Percentiles rank a stretch among this genome's conserved stretches.
These are phyloP conservation scores for Mucor plumbeus DNA, from an alignment of 371 early-diverging fungal species.

Conservation along the genomic window DNA sequence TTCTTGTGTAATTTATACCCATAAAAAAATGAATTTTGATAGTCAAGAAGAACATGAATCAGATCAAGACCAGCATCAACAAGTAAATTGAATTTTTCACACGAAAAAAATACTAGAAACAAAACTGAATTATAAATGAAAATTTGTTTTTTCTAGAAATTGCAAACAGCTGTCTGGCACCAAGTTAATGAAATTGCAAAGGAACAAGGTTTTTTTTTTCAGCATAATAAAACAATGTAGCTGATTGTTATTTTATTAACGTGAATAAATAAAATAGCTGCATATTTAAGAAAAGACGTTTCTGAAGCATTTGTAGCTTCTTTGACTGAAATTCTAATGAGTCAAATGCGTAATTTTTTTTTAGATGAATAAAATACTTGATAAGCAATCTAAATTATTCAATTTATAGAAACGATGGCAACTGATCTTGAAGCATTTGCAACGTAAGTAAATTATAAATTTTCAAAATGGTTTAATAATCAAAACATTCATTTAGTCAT, in stretches of 20 bases:
- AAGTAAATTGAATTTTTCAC: neutral
- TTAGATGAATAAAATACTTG: neutral
- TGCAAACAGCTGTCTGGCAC: constrained; percentile 21
- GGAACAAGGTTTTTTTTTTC: constrained; percentile 20
- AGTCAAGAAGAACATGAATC: neutral
- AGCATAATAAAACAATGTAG: neutral
- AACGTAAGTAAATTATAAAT: constrained; percentile 11
- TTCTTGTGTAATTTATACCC: neutral
- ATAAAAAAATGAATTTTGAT: neutral
- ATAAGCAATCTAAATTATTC: neutral
- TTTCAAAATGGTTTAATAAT: too few species aligned
- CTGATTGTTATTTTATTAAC: neutral
- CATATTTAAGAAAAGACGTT: constrained; percentile 17
- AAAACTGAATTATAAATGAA: too few species aligned
- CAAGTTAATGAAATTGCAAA: constrained; percentile 19
- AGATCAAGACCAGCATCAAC: neutral
- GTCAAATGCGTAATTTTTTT: constrained; percentile 24
- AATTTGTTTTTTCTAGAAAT: constrained; percentile 5
- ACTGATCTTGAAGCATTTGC: constrained; percentile 33
- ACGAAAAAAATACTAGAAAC: neutral
- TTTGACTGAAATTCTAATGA: constrained; percentile 19
- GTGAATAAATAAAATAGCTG: neutral
- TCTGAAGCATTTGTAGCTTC: constrained; percentile 23
- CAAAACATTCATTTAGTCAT: constrained; percentile 13
- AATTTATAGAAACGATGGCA: constrained; percentile 26